Percentiles rank a stretch among this genome's conserved stretches.
phyloP scores from a whole-genome alignment of 768 basidiomycete species.

The Boletus fagicola region DNA sequence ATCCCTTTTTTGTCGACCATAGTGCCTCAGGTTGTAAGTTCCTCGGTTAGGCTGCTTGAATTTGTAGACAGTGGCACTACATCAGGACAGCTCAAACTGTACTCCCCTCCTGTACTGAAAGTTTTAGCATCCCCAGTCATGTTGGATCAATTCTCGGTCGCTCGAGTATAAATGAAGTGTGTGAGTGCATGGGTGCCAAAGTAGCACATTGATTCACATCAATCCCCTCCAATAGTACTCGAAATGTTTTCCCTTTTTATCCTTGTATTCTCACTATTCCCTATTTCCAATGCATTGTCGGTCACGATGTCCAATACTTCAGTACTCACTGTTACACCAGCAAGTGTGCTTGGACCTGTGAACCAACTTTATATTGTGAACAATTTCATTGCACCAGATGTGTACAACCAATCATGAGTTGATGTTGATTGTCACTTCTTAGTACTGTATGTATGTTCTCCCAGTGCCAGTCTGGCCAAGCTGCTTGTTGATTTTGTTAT shows the following conservation, averaged over 20 bases:
- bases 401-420: slow-evolving; percentile 40
- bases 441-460: too few species aligned
- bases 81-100: too few species aligned
- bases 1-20: too few species aligned
- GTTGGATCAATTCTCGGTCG: neutral
- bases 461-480: too few species aligned
- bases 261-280: slow-evolving; percentile 11
- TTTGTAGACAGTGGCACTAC: too few species aligned
- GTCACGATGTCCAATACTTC: too few species aligned
- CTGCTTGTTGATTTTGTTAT: too few species aligned
- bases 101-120: neutral
- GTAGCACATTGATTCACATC: neutral
- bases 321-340: neutral
- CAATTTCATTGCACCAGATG: slow-evolving; percentile 45
- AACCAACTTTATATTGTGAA: slow-evolving; percentile 38
- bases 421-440: neutral
- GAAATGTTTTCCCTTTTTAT: slow-evolving; percentile 8
- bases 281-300: slow-evolving; percentile 3
- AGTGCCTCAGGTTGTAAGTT: too few species aligned
- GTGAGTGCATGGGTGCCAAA: too few species aligned
- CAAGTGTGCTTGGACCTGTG: slow-evolving; percentile 20
- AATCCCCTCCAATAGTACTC: neutral
- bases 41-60: too few species aligned
- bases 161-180: slow-evolving; percentile 13
- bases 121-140: neutral